Conservation (phyloP, 768 basidiomycete species). For the Amanita muscaria region DNA sequence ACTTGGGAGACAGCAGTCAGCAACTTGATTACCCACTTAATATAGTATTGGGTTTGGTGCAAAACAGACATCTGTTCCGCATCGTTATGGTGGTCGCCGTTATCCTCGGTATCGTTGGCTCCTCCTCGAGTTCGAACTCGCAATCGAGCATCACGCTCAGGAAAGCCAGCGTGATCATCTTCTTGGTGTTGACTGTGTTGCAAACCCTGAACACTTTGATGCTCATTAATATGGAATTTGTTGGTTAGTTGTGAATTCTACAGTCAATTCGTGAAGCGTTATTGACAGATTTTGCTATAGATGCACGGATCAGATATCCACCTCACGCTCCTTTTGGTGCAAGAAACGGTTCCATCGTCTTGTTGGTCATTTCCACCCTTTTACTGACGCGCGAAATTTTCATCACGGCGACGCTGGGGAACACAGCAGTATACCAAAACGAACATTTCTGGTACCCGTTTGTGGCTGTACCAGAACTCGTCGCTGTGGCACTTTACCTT, state of each 20-base stretch:
- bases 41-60: slow-evolving; percentile 14
- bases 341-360: slow-evolving; percentile 21
- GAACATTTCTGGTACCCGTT: slow-evolving; percentile 37
- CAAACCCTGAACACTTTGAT: slow-evolving; percentile 23
- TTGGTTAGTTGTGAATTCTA: slow-evolving; percentile 11
- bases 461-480: slow-evolving; percentile 28
- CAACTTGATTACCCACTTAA: neutral
- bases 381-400: slow-evolving; percentile 33
- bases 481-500: slow-evolving; percentile 21
- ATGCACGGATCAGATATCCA: slow-evolving; percentile 3
- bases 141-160: slow-evolving; percentile 19
- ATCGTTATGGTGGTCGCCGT: slow-evolving; percentile 22
- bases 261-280: neutral
- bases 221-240: slow-evolving; percentile 15
- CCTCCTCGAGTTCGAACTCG: slow-evolving; percentile 12
- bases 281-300: neutral
- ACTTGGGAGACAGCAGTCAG: neutral
- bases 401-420: slow-evolving; percentile 22
- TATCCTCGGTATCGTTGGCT: slow-evolving; percentile 25
- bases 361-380: slow-evolving; percentile 25
- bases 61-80: slow-evolving; percentile 25
- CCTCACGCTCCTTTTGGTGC: slow-evolving; percentile 15
- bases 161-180: slow-evolving; percentile 26
- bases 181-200: slow-evolving; percentile 27
- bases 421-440: slow-evolving; percentile 18